Base-by-base conservation (phyloP, 257 asterid genomes). In the Voacanga thouarsii region DNA sequence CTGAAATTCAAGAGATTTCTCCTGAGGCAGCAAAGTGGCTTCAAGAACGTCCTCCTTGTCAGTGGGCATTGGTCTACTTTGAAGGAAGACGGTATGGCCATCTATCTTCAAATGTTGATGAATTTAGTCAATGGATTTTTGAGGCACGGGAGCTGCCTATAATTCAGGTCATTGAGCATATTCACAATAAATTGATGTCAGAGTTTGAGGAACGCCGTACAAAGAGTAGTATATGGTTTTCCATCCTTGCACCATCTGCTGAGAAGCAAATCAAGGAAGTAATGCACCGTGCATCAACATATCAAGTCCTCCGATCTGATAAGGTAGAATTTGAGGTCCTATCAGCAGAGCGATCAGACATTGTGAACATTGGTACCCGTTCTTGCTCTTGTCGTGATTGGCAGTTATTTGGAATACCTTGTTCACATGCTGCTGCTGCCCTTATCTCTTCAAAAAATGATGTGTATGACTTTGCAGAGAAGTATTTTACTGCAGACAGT, bases 361-460 rank as follows among this genome's bases (percentile, higher is more conserved):
- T 89, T 39, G 96, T 90, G 79, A 90, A 90, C 88, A 89, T 87
- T 5, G 82, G 89, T 33, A 78, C 83, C 2, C 87, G 21, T 64
- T 80, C 87, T 55, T 92, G 96, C 80, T 90, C 94, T 57, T 92
- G 97, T 66, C 92, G 87, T 24, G 96, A 89, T 76, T 92, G 97
- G 96, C 91, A 88, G 84, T 21, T 90, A 77, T 84, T 82, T 24
- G 88, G 92, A 28, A 71, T 92, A 71, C 97, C 96, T n/a, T 92
- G 97, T 80, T 88, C 96, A 5, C 97, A 92, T 68, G 96, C 88
- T 24, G 85, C 89, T 77, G 97, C 96, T 47, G 94, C 97, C 12
- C 81, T 92, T 30, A 12, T 84, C 65, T 89, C 88, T 7, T 90
- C 87, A 43, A 85, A 77, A 80, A 89, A 90, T 26, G 90, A 92